phyloP scores from a whole-genome alignment of 139 green algal species.

The Marvania coccoides region DNA sequence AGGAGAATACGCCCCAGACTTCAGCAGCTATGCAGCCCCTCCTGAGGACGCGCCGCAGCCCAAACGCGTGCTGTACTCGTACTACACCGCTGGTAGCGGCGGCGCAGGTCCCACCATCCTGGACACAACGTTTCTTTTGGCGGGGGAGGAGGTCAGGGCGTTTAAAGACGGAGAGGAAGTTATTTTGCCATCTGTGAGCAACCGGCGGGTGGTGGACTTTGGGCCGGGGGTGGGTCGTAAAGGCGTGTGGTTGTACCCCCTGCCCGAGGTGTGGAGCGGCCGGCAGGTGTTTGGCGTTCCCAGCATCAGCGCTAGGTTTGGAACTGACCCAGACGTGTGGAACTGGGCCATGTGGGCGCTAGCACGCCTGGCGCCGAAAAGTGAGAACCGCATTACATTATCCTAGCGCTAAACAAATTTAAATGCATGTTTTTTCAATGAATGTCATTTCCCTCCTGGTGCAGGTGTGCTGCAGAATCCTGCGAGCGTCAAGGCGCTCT shows the following conservation, averaged over 20 bases:
- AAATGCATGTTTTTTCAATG: background rate
- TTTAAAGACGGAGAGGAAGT: slow-evolving; percentile 34
- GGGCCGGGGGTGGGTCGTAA: slow-evolving; percentile 57
- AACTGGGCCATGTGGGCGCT: slow-evolving; percentile 88
- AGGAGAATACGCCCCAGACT: slow-evolving; percentile 49
- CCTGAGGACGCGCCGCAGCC: slow-evolving; percentile 30
- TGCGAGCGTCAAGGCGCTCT: slow-evolving; percentile 39
- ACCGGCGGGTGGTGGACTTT: slow-evolving; percentile 84
- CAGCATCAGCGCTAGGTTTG: slow-evolving; percentile 86
- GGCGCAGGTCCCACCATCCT: slow-evolving; percentile 91
- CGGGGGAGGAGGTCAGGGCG: slow-evolving; percentile 36
- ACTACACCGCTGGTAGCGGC: slow-evolving; percentile 85
- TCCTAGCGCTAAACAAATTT: background rate
- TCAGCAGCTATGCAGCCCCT: background rate
- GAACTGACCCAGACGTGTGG: slow-evolving; percentile 78
- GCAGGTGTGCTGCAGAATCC: slow-evolving; percentile 43
- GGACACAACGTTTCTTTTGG: slow-evolving; percentile 81
- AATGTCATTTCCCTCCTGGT: background rate
- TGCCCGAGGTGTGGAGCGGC: slow-evolving; percentile 69
- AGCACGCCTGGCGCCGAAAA: slow-evolving; percentile 55
- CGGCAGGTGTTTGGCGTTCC: slow-evolving; percentile 59
- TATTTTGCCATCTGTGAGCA: slow-evolving; percentile 53
- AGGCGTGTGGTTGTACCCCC: slow-evolving; percentile 73
- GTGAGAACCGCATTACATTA: slow-evolving; percentile 20
- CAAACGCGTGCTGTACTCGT: slow-evolving; percentile 71